phyloP scores from a whole-genome alignment of 345 rosid species.

The Carallia brachiata region DNA sequence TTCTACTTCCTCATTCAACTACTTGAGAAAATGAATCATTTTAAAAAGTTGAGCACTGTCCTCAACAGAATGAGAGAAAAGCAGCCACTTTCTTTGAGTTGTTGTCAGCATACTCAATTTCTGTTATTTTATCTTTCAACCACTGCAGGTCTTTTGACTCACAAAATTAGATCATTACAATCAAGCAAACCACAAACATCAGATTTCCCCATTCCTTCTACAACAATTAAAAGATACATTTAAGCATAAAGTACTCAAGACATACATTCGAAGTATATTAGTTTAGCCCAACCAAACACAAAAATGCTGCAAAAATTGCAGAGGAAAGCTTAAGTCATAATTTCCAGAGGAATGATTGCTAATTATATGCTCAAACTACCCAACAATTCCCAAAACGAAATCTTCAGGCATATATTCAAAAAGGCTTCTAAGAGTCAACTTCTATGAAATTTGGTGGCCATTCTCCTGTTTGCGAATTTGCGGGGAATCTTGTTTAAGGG shows the following conservation, averaged over 20 bases:
- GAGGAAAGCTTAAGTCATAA: no score
- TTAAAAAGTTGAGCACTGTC: conserved; percentile 45
- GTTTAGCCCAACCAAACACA: background rate
- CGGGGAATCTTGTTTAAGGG: no score
- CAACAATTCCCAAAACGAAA: no score
- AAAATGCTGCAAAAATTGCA: no score
- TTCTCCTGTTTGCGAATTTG: conserved; percentile 55
- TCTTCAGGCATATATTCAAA: no score
- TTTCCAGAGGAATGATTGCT: no score
- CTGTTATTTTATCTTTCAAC: conserved; percentile 52
- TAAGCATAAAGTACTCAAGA: background rate
- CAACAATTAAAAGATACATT: background rate
- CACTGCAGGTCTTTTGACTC: conserved; percentile 35
- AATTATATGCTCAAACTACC: no score
- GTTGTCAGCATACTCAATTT: conserved; percentile 38
- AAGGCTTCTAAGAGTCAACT: no score
- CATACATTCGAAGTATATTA: background rate
- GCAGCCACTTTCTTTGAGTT: conserved; percentile 58
- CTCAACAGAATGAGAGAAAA: conserved; percentile 59
- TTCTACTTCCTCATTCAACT: background rate
- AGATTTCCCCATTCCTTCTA: conserved; percentile 17
- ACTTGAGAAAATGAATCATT: background rate
- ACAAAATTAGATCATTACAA: conserved; percentile 56
- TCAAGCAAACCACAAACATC: conserved; percentile 52
- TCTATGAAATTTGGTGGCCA: conserved; percentile 33